Percentiles rank a stretch among this genome's conserved stretches.
phyloP scores from a whole-genome alignment of 2,329 filamentous ascomycete species.

The Trichoderma semiorbis region DNA sequence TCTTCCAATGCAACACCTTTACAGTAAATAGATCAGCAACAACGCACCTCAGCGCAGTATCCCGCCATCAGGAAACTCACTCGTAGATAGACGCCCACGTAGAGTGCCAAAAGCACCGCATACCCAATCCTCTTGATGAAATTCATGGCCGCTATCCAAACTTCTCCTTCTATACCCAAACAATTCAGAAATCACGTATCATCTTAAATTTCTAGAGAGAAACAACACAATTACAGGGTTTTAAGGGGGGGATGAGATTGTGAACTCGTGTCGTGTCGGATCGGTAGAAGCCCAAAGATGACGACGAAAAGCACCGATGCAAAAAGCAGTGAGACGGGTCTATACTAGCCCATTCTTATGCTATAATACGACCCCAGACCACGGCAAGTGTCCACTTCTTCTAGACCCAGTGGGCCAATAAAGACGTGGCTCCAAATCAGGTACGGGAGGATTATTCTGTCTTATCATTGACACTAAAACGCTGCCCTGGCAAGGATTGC shows the following conservation, averaged over 20 bases:
- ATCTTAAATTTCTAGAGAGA: background rate
- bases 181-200: background rate
- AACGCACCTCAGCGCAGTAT: background rate
- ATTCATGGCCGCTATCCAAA: background rate
- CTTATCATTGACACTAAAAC: background rate
- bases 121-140: conserved; percentile 1
- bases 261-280: background rate
- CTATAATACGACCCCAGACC: background rate
- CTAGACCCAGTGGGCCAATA: background rate
- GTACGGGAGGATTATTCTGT: background rate
- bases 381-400: background rate
- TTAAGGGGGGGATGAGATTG: background rate
- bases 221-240: no score
- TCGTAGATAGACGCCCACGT: conserved; percentile 7
- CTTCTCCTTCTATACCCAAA: background rate
- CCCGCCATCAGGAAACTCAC: background rate
- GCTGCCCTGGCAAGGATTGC: background rate
- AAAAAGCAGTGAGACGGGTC: background rate
- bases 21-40: background rate
- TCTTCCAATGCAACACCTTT: conserved; percentile 4
- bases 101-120: conserved; percentile 13
- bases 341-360: background rate
- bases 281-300: background rate
- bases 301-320: background rate
- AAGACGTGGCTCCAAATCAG: background rate